Evolutionary conservation across 1,139 yeast species (phyloP).

Genomic region (Sugiyamaella neomexicana): DNA sequence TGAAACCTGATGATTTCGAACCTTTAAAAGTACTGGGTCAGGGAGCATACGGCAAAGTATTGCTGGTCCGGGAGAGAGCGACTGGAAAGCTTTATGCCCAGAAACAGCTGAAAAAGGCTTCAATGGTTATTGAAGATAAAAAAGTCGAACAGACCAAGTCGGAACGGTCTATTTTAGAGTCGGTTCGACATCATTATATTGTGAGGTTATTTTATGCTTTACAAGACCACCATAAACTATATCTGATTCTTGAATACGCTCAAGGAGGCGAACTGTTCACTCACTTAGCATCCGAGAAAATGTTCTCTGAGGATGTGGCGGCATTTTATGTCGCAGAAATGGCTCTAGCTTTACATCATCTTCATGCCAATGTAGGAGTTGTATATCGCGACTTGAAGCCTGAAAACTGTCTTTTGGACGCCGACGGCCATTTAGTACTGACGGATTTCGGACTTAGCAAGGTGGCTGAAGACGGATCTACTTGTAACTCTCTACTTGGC

Average conservation of each 20-base stretch:
- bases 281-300: slow-evolving; percentile 80
- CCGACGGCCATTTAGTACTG: slow-evolving; percentile 74
- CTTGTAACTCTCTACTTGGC: slow-evolving; percentile 78
- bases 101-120: slow-evolving; percentile 83
- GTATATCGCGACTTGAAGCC: slow-evolving; percentile 93
- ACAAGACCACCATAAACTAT: slow-evolving; percentile 79
- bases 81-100: slow-evolving; percentile 81
- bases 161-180: slow-evolving; percentile 68
- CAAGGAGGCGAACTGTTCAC: slow-evolving; percentile 94
- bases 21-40: slow-evolving; percentile 82
- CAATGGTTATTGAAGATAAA: slow-evolving; percentile 53
- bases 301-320: slow-evolving; percentile 76
- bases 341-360: slow-evolving; percentile 74
- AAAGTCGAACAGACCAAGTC: slow-evolving; percentile 64
- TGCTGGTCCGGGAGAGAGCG: slow-evolving; percentile 65
- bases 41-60: slow-evolving; percentile 90
- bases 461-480: slow-evolving; percentile 54
- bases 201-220: slow-evolving; percentile 87
- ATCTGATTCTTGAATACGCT: slow-evolving; percentile 77
- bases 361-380: slow-evolving; percentile 78
- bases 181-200: slow-evolving; percentile 79
- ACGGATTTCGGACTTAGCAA: slow-evolving; percentile 94
- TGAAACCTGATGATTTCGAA: slow-evolving; percentile 60
- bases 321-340: slow-evolving; percentile 86
- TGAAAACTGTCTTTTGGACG: slow-evolving; percentile 83